A percentile compares a stretch with the other conserved stretches of the same genome.
These are phyloP conservation scores for Fusarium protoensiforme DNA, from an alignment of 2,329 filamentous ascomycete genomes.

Conservation along the genomic window DNA sequence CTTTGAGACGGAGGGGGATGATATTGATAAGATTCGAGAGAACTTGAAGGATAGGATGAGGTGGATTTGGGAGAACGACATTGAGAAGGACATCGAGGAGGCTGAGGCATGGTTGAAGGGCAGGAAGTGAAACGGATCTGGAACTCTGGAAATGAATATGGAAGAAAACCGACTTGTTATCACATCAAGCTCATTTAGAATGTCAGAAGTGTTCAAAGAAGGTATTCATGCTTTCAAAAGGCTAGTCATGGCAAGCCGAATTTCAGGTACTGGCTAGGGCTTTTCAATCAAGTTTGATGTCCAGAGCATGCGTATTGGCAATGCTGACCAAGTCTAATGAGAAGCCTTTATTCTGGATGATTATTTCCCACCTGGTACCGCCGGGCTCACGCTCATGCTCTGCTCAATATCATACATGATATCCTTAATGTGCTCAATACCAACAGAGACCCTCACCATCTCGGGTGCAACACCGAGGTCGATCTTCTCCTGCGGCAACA, in stretches of 20 bases:
- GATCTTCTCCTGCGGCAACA: constrained; percentile 82
- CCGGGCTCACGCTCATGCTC: constrained; percentile 32
- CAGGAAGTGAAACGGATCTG: background rate
- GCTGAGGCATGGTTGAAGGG: background rate
- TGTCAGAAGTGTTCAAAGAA: background rate
- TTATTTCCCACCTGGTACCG: background rate
- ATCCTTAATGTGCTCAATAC: constrained; percentile 94
- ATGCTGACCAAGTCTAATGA: background rate
- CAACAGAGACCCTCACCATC: constrained; percentile 91
- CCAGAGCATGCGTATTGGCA: background rate
- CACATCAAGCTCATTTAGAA: background rate
- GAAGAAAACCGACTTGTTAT: background rate
- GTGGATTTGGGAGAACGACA: constrained; percentile 13
- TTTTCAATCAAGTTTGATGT: background rate
- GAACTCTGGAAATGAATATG: background rate
- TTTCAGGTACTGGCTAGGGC: background rate
- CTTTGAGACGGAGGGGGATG: constrained; percentile 13
- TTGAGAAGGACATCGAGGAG: background rate
- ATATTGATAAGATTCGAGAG: constrained; percentile 11
- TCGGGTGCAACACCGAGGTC: constrained; percentile 87
- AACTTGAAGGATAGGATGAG: constrained; percentile 2
- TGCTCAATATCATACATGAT: constrained; percentile 95
- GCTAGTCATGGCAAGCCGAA: background rate
- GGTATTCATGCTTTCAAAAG: background rate
- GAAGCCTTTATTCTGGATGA: background rate